Evolutionary conservation across 352 stramenopile species (phyloP).

Genomic region (Phytophthora sp.): DNA sequence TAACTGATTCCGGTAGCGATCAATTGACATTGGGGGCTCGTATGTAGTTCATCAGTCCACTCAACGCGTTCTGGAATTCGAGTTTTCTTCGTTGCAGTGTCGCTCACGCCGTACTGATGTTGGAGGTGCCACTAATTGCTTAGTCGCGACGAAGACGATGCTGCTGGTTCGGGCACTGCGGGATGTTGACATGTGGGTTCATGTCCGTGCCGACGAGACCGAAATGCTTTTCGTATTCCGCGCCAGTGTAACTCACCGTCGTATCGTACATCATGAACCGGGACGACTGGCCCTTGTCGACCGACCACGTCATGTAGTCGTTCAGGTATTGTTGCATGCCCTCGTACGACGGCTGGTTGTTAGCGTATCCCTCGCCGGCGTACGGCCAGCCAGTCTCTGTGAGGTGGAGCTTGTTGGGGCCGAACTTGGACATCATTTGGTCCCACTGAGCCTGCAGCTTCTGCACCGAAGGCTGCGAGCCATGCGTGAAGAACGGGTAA

Average conservation of each 20-base stretch:
- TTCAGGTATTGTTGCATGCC: too few species aligned
- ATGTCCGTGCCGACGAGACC: too few species aligned
- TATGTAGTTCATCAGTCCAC: conserved; percentile 1
- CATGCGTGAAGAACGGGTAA: conserved; percentile 52
- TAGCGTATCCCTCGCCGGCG: too few species aligned
- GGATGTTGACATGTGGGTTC: conserved; percentile 53
- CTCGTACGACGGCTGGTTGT: too few species aligned
- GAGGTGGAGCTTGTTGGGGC: conserved; percentile 46
- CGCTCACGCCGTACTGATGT: not conserved
- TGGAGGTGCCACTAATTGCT: not conserved
- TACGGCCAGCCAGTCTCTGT: conserved; percentile 69
- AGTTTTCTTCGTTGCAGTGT: too few species aligned
- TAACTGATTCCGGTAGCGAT: conserved; percentile 5
- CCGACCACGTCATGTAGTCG: too few species aligned
- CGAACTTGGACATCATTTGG: conserved; percentile 49
- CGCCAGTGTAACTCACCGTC: too few species aligned
- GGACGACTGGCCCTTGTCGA: too few species aligned
- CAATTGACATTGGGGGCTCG: not conserved
- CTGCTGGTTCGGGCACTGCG: conserved; percentile 27
- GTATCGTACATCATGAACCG: too few species aligned
- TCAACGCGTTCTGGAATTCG: conserved; percentile 5
- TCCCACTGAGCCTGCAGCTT: conserved; percentile 60
- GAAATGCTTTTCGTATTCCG: too few species aligned
- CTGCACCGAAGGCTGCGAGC: conserved; percentile 41
- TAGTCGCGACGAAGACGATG: conserved; percentile 22